Conservation (phyloP, 1,284 basidiomycete genomes). For the Cryptococcus maquisensis region DNA sequence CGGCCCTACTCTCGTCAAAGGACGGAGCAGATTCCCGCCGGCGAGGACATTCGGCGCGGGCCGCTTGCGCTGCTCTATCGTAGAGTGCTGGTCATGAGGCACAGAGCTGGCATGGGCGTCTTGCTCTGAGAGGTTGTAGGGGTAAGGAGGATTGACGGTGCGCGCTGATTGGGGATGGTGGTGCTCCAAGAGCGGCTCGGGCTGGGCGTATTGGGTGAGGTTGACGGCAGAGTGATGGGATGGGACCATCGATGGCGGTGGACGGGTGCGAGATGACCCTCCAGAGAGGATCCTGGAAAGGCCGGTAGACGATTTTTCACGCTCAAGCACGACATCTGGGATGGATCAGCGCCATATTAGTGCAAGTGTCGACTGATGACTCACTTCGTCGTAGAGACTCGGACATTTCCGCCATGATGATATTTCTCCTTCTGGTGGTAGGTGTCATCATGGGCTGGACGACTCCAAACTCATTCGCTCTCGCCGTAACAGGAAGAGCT, state of each 20-base stretch:
- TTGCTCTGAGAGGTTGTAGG: neutral
- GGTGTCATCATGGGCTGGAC: conserved; percentile 34
- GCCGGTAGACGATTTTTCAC: conserved; percentile 40
- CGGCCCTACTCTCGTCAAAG: conserved; percentile 31
- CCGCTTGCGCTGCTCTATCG: conserved; percentile 4
- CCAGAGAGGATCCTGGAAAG: conserved; percentile 1
- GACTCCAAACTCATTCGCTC: conserved; percentile 26
- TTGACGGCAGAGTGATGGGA: conserved; percentile 28
- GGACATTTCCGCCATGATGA: conserved; percentile 46
- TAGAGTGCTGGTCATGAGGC: conserved; percentile 6
- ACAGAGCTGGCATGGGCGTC: conserved; percentile 7
- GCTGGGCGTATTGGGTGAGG: conserved; percentile 22
- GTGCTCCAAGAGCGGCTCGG: conserved; percentile 16
- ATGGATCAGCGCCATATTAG: neutral
- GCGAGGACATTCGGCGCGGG: conserved; percentile 29
- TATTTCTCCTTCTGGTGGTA: conserved; percentile 35
- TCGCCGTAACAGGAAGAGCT: conserved; percentile 6
- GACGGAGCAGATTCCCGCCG: conserved; percentile 34
- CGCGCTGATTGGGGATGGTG: conserved; percentile 15
- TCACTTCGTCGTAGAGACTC: conserved; percentile 42
- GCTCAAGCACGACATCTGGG: conserved; percentile 41
- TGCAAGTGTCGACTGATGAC: conserved; percentile 4
- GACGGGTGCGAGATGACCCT: conserved; percentile 15
- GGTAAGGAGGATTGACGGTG: too few species aligned
- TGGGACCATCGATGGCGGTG: conserved; percentile 27